A percentile compares a stretch with the other conserved stretches of the same genome.
phyloP scores from a whole-genome alignment of 352 stramenopile genomes.

The Plasmopara muralis region DNA sequence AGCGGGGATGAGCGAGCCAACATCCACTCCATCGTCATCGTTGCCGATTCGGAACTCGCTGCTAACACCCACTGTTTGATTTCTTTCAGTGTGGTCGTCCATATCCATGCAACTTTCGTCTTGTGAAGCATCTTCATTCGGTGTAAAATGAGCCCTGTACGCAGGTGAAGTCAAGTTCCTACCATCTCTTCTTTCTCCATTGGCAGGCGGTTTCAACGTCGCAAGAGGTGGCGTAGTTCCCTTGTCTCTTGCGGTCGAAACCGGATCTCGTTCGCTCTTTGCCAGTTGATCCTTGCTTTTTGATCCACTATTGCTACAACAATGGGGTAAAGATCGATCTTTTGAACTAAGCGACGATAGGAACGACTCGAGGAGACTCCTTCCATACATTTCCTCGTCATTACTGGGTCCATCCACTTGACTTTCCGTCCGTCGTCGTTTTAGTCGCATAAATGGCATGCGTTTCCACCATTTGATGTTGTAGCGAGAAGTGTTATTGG shows the following conservation, averaged over 20 bases:
- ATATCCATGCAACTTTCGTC: constrained; percentile 22
- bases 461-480: constrained; percentile 33
- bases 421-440: constrained; percentile 15
- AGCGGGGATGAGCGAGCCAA: constrained; percentile 11
- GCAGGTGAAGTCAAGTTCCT: constrained; percentile 10
- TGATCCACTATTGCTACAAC: constrained; percentile 11
- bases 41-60: constrained; percentile 10
- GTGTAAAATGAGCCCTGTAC: constrained; percentile 29
- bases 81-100: constrained; percentile 11
- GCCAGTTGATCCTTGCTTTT: constrained; percentile 9
- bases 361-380: constrained; percentile 71
- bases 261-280: constrained; percentile 3
- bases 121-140: constrained; percentile 15
- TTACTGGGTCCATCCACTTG: constrained; percentile 18
- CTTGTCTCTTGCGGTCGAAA: not conserved
- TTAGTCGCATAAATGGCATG: constrained; percentile 23
- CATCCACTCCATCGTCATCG: constrained; percentile 15
- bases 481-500: constrained; percentile 9
- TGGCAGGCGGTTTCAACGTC: constrained; percentile 3
- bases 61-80: constrained; percentile 7
- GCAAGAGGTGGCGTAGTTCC: not conserved
- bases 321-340: constrained; percentile 29
- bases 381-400: constrained; percentile 66
- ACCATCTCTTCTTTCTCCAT: constrained; percentile 5
- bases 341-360: constrained; percentile 61